phyloP scores from a whole-genome alignment of 2,329 filamentous ascomycete species.

The Cercospora zeae-maydis region DNA sequence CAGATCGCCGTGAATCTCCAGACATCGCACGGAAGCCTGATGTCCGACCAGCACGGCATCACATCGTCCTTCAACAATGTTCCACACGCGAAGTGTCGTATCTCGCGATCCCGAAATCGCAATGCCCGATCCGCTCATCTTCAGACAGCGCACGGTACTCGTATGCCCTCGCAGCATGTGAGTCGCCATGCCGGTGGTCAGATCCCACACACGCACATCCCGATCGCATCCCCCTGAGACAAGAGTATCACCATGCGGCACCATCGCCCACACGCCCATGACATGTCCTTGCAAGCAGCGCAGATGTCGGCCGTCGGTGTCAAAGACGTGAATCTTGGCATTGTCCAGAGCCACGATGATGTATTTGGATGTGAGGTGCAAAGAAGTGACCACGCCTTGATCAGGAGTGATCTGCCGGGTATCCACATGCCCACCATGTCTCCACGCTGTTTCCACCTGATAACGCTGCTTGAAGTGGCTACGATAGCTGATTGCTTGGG shows the following conservation, averaged over 20 bases:
- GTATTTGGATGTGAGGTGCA: constrained; percentile 91
- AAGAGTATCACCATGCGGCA: constrained; percentile 91
- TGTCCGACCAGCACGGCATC: constrained; percentile 90
- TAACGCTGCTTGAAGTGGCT: constrained; percentile 98
- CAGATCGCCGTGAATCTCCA: constrained; percentile 93
- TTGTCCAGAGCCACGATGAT: constrained; percentile 98
- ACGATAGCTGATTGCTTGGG: constrained; percentile 77
- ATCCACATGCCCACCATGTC: constrained; percentile 79
- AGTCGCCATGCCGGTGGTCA: constrained; percentile 75
- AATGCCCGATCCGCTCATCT: constrained; percentile 92
- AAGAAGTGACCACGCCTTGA: constrained; percentile 90
- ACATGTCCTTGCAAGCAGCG: constrained; percentile 91
- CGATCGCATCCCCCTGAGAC: constrained; percentile 96
- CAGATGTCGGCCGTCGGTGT: constrained; percentile 81
- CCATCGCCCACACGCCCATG: constrained; percentile 99
- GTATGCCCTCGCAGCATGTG: constrained; percentile 91
- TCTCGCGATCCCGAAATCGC: constrained; percentile 96
- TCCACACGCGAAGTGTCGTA: constrained; percentile 92
- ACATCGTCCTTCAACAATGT: constrained; percentile 82
- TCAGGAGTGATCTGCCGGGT: constrained; percentile 90
- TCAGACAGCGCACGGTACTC: constrained; percentile 91
- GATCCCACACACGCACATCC: constrained; percentile 95
- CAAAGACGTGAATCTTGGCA: constrained; percentile 96
- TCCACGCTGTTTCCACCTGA: constrained; percentile 95
- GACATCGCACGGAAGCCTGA: constrained; percentile 88